A percentile compares a stretch with the other conserved stretches of the same genome.
phyloP scores from a whole-genome alignment of 2,329 filamentous ascomycete genomes.

The Blastomyces percursus region DNA sequence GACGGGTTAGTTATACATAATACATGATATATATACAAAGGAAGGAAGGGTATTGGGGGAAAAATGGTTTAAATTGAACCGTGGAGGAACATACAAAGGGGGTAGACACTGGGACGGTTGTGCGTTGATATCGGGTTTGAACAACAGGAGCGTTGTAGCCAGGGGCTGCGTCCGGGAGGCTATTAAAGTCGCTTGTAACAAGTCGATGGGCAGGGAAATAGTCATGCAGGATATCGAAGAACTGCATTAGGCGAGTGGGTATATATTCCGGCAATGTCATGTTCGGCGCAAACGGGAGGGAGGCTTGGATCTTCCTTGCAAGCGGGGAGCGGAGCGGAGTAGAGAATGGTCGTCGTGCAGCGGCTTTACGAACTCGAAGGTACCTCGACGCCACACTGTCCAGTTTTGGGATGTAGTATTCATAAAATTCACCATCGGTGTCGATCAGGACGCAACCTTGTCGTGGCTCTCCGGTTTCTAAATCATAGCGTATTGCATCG shows the following conservation, averaged over 20 bases:
- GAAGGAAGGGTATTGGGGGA: conserved; percentile 6
- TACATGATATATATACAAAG: not conserved
- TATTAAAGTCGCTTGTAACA: conserved; percentile 82
- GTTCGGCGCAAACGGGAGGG: conserved; percentile 61
- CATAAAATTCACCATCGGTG: conserved; percentile 75
- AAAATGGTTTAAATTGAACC: not conserved
- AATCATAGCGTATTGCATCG: conserved; percentile 85
- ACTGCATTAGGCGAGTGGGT: conserved; percentile 87
- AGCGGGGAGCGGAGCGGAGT: conserved; percentile 38
- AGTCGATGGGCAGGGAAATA: conserved; percentile 87
- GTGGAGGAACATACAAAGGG: conserved; percentile 57
- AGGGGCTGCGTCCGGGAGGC: conserved; percentile 66
- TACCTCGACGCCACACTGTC: conserved; percentile 77
- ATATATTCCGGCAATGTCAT: conserved; percentile 83
- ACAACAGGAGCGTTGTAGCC: conserved; percentile 91
- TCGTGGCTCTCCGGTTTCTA: conserved; percentile 64
- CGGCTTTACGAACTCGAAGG: conserved; percentile 71
- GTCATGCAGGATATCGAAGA: conserved; percentile 79
- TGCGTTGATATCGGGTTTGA: conserved; percentile 80
- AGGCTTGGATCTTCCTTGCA: conserved; percentile 51
- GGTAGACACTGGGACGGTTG: conserved; percentile 80
- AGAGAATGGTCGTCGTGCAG: conserved; percentile 38
- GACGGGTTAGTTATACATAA: not conserved
- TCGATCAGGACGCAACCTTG: conserved; percentile 87
- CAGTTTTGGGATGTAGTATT: conserved; percentile 73